Base-by-base conservation (phyloP, 495 filamentous ascomycete genomes). In the Hypoxylon subgilvum region DNA sequence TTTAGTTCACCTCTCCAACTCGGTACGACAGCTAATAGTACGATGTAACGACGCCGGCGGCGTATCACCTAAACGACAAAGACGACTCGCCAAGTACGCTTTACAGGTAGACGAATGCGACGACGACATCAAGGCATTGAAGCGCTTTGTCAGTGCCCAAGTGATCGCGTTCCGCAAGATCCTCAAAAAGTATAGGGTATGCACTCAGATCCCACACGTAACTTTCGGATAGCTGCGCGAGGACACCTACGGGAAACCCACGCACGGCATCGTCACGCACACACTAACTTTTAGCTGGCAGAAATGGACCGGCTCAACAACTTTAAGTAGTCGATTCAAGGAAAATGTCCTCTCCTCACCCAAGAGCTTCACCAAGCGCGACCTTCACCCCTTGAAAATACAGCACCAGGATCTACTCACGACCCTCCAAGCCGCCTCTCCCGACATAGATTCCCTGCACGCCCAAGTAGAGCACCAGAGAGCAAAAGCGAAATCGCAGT, bases 271-370 rank as follows among this genome's bases (percentile, higher is more conserved):
- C 8, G 23, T 4, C 23, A 50, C 47, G 14, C 18, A 38, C 16
- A 18, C n/a, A 35, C 54, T 63, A 41, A 66, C 57, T 9, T 48
- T 12, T 45, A 59, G 27, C 8, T 22, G 42, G 36, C 27, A 79
- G 74, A 88, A 87, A 73, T 90, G 87, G 87, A 89, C 87, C 6
- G 79, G 82, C 22, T 88, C 85, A 9, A 72, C 73, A 13, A 71
- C 76, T 0, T 74, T 90, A 6, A 82, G 76, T 48, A 69, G 70
- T 34, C 82, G 84, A 31, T 87, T 90, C 67, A 76, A 75, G 38
- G 72, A 80, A 8, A 77, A 82, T 38, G 66, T 89, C 6, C 69
- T 87, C 19, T 69, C 74, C 17, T 66, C 78, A 36, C 84, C 82
- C 1, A 83, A 84, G 53, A 86, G 83, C 68, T 88, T 90, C 69